phyloP scores from a whole-genome alignment of 306 rosid genomes.

The Begonia loranthoides region DNA sequence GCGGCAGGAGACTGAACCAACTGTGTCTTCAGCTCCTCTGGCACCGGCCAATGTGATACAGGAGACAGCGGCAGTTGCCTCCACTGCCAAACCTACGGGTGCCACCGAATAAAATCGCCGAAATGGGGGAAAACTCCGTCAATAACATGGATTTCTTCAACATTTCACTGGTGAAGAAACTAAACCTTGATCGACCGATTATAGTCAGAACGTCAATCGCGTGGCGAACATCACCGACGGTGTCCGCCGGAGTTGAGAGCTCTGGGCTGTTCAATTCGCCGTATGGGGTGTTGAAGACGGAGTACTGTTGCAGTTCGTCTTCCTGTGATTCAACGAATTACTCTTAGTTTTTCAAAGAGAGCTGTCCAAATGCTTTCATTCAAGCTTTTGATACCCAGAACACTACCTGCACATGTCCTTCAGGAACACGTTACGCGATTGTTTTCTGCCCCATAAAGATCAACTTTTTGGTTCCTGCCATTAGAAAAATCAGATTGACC shows the following conservation, averaged over 20 bases:
- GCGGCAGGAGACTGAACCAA: constrained; percentile 29
- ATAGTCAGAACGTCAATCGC: constrained; percentile 22
- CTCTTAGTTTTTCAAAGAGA: constrained; percentile 33
- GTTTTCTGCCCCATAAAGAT: constrained; percentile 21
- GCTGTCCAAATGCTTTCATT: constrained; percentile 36
- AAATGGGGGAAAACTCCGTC: constrained; percentile 27
- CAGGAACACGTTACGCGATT: constrained; percentile 31
- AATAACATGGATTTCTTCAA: constrained; percentile 35
- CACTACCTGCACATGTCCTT: constrained; percentile 27
- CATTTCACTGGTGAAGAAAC: constrained; percentile 26
- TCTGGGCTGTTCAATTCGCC: constrained; percentile 32
- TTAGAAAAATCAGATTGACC: too few species aligned
- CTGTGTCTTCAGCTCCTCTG: constrained; percentile 33
- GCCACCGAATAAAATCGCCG: constrained; percentile 46
- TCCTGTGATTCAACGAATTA: constrained; percentile 26
- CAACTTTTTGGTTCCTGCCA: background rate
- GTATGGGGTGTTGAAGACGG: constrained; percentile 23
- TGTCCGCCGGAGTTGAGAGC: constrained; percentile 31
- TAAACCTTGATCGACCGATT: constrained; percentile 15
- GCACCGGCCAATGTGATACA: constrained; percentile 34
- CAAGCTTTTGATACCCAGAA: constrained; percentile 43
- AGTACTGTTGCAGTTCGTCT: constrained; percentile 24
- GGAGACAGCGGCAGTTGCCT: constrained; percentile 43
- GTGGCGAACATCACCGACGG: constrained; percentile 24
- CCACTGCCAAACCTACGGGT: constrained; percentile 23